phyloP scores from a whole-genome alignment of 2,329 filamentous ascomycete species.

The Claviceps monticola region DNA sequence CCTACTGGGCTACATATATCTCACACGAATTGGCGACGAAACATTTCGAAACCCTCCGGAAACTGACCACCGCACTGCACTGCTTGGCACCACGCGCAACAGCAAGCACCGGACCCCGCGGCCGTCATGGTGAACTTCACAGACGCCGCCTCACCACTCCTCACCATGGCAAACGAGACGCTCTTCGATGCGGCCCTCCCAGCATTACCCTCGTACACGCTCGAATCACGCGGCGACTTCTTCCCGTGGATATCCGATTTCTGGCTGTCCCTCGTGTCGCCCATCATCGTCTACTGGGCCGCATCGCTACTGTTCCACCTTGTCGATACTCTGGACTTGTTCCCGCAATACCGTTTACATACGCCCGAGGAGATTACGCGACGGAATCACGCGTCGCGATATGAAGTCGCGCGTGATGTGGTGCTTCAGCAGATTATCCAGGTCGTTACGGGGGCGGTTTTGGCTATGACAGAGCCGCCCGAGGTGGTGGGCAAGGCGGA shows the following conservation, averaged over 20 bases:
- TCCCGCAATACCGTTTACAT: conserved; percentile 84
- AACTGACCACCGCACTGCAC: no score
- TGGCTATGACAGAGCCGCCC: conserved; percentile 59
- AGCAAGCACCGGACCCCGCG: background rate
- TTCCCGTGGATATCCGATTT: conserved; percentile 70
- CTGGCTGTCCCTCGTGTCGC: conserved; percentile 60
- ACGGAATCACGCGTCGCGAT: conserved; percentile 74
- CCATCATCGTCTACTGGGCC: conserved; percentile 77
- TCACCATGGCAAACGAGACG: conserved; percentile 37
- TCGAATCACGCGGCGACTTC: conserved; percentile 56
- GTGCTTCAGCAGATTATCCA: conserved; percentile 86
- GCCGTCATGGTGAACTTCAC: conserved; percentile 27
- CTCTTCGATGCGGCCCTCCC: conserved; percentile 50
- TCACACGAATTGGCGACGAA: no score
- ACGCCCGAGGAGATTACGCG: conserved; percentile 83
- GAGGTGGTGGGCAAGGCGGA: conserved; percentile 66
- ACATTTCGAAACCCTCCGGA: no score
- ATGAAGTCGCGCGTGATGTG: conserved; percentile 81
- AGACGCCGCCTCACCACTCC: conserved; percentile 14
- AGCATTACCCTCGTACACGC: conserved; percentile 70
- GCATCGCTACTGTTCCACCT: conserved; percentile 77
- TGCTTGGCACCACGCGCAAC: background rate
- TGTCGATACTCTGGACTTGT: conserved; percentile 74
- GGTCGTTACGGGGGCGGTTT: conserved; percentile 51
- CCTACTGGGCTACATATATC: no score